These are phyloP conservation scores for Daldinia decipiens DNA, from an alignment of 495 filamentous ascomycete genomes.

Conservation along the genomic window DNA sequence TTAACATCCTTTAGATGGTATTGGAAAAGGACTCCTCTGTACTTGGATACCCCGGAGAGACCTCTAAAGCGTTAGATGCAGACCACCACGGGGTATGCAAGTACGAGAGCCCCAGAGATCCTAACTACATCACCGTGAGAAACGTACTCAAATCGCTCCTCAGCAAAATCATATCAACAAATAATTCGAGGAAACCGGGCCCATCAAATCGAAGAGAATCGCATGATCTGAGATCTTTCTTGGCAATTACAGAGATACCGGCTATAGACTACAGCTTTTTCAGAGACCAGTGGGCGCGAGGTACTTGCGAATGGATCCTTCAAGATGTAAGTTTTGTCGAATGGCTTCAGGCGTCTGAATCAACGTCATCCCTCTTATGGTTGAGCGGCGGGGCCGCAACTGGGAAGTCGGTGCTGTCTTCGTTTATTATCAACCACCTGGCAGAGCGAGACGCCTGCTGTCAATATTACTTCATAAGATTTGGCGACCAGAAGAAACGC, in stretches of 20 bases:
- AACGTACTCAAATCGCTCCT: conserved; percentile 50
- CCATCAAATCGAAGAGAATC: not conserved
- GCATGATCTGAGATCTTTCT: conserved; percentile 27
- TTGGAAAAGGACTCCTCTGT: conserved; percentile 58
- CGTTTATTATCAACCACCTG: conserved; percentile 49
- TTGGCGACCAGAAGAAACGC: conserved; percentile 38
- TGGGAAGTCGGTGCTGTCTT: conserved; percentile 53
- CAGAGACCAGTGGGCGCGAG: conserved; percentile 49
- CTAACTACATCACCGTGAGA: conserved; percentile 54
- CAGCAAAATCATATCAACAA: not conserved
- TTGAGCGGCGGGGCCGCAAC: conserved; percentile 44
- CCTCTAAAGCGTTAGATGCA: conserved; percentile 54
- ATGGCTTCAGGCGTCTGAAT: conserved; percentile 35
- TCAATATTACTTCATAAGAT: conserved; percentile 52
- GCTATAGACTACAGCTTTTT: conserved; percentile 53
- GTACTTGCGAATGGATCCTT: conserved; percentile 53
- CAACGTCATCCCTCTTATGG: conserved; percentile 45
- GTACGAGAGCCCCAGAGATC: conserved; percentile 52
- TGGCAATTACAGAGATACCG: conserved; percentile 39
- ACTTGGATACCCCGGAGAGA: conserved; percentile 58
- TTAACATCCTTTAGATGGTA: conserved; percentile 46
- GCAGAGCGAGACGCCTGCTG: conserved; percentile 34
- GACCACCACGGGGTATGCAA: conserved; percentile 64
- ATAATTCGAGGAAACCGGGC: conserved; percentile 25
- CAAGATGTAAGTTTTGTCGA: conserved; percentile 33